Evolutionary conservation across 305 asterid species (phyloP).

Genomic region (Solanum hybrid): DNA sequence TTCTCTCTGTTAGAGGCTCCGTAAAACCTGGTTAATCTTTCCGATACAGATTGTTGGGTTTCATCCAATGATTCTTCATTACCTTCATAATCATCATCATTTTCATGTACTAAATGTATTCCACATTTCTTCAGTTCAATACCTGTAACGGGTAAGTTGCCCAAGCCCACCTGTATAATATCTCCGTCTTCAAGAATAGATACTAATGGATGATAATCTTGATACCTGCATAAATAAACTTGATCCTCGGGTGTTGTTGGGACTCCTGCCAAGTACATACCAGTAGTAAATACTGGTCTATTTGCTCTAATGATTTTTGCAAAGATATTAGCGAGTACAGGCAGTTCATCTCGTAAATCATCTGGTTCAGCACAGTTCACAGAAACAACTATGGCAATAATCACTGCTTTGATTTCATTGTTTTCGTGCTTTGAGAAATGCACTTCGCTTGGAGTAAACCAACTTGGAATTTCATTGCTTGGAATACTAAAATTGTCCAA

Average conservation of each 20-base stretch:
- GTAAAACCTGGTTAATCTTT: constrained; percentile 15
- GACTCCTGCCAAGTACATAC: constrained; percentile 17
- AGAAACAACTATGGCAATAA: constrained; percentile 19
- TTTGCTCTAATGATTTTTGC: constrained; percentile 16
- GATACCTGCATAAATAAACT: constrained; percentile 19
- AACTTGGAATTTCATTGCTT: constrained; percentile 21
- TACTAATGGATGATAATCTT: constrained; percentile 11
- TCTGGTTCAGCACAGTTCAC: constrained; percentile 15
- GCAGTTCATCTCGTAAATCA: constrained; percentile 10
- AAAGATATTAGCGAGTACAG: constrained; percentile 9
- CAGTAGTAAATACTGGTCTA: constrained; percentile 4
- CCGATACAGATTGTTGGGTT: constrained; percentile 22
- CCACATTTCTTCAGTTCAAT: constrained; percentile 17
- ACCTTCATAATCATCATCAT: constrained; percentile 25
- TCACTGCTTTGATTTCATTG: constrained; percentile 19
- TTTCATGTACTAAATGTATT: constrained; percentile 19
- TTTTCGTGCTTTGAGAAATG: constrained; percentile 10
- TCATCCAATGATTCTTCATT: constrained; percentile 21
- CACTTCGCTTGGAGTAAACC: constrained; percentile 15
- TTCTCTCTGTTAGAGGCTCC: constrained; percentile 1
- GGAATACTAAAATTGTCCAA: constrained; percentile 16
- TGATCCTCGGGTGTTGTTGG: constrained; percentile 19
- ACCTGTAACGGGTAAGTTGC: constrained; percentile 8
- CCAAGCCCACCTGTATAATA: constrained; percentile 9
- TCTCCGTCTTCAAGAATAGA: constrained; percentile 22